A percentile compares a stretch with the other conserved stretches of the same genome.
These are phyloP conservation scores for Phytophthora syringae DNA, from an alignment of 352 stramenopile species.

Conservation along the genomic window DNA sequence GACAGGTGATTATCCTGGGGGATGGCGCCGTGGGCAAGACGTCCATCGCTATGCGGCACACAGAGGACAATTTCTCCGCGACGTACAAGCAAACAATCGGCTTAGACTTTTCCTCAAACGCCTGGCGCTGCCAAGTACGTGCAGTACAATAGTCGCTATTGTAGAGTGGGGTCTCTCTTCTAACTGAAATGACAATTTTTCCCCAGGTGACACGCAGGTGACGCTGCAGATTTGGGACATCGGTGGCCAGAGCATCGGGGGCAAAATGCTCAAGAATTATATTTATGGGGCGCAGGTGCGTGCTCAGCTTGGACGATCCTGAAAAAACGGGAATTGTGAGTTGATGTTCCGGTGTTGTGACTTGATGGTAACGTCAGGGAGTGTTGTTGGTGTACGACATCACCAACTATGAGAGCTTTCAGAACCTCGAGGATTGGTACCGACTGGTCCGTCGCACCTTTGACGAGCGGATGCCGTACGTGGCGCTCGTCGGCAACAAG, in stretches of 20 bases:
- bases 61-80: slow-evolving; percentile 92
- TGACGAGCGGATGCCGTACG: slow-evolving; percentile 86
- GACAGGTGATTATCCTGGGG: slow-evolving; percentile 93
- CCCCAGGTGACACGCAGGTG: slow-evolving; percentile 86
- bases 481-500: slow-evolving; percentile 94
- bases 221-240: slow-evolving; percentile 96
- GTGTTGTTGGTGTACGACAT: slow-evolving; percentile 96
- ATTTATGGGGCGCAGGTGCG: slow-evolving; percentile 92
- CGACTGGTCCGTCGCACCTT: slow-evolving; percentile 92
- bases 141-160: background rate
- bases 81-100: slow-evolving; percentile 96
- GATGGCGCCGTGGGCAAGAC: slow-evolving; percentile 96
- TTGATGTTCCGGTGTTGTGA: background rate
- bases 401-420: slow-evolving; percentile 96
- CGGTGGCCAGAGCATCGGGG: slow-evolving; percentile 91
- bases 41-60: slow-evolving; percentile 94
- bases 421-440: slow-evolving; percentile 96
- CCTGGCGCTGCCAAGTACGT: slow-evolving; percentile 83
- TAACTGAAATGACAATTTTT: slow-evolving; percentile 4
- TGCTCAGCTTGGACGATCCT: background rate
- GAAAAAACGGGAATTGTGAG: background rate
- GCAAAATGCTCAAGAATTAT: slow-evolving; percentile 92
- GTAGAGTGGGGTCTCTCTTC: too few relatives aligned
- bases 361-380: too few relatives aligned
- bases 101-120: slow-evolving; percentile 96